Base-by-base conservation (phyloP, 2,329 filamentous ascomycete species). In the Monosporascus sp. region DNA sequence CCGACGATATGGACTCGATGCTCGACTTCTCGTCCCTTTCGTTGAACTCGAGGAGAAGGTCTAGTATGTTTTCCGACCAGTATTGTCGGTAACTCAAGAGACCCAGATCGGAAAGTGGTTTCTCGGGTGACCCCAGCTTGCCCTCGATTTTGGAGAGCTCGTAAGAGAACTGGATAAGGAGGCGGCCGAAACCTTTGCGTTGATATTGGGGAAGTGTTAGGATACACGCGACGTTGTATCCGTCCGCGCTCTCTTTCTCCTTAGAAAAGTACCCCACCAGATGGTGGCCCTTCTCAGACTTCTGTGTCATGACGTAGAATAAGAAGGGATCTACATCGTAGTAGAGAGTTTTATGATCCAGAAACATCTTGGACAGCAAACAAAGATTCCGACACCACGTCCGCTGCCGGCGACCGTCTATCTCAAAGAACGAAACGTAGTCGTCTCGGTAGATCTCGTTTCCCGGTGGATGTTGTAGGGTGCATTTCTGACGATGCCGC, bases 201-300 rank as follows among this genome's bases (percentile, higher is more conserved):
- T 99, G 94, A 64, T 95, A 97, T 68, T 99, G 95, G 0, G 94
- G 94, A 3, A 99, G 78, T 0, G 94, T 99, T 55, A 99, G 78
- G 69, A 99, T 99, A 81, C 95, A 99, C 5, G 94, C 95, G 34
- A 99, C 87, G 67, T 99, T 99, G 80, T 97, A 99, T 31, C 90
- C 91, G 64, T 99, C 95, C 0, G 91, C 91, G 40, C 88, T 93
- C 71, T 99, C 94, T 63, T 99, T 99, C 71, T 99, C 94, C 69
- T 99, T 99, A 52, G 90, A 96, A 71, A 99, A 99, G 69, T 97
- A 99, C n/a, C 94, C 94, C n/a, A 99, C 90, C 49, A 99, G 82
- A 66, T 97, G 94, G 64, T 88, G 94, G 16, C 94, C 94, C 63
- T 91, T 87, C 49, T 96, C 91, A 59, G 92, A 90, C 61, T 89